Conservation (phyloP, 139 green algal genomes). For the Chlorella sp. region DNA sequence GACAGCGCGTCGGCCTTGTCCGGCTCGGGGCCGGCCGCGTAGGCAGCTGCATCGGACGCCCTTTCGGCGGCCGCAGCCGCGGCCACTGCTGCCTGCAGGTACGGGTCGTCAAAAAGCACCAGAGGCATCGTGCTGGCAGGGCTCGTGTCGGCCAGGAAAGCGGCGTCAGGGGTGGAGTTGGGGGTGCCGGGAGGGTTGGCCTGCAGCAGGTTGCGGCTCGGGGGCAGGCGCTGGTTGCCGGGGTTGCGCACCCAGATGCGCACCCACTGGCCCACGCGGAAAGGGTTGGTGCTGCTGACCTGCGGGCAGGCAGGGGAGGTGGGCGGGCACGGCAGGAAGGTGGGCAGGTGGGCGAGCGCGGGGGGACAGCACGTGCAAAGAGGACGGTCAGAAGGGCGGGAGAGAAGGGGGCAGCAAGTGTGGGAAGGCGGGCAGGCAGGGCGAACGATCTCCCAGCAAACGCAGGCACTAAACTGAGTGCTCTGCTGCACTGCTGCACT, state of each 20-base stretch:
- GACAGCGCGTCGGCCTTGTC: not conserved
- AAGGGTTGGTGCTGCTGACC: conserved; percentile 11
- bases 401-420: not conserved
- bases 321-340: not conserved
- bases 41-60: not conserved
- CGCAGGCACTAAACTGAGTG: not conserved
- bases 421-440: no score
- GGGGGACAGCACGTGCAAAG: not conserved
- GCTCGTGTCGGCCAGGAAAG: not conserved
- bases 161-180: not conserved
- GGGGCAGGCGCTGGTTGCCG: conserved; percentile 16
- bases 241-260: conserved; percentile 16
- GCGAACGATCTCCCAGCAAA: no score
- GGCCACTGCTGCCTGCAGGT: conserved; percentile 11
- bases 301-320: not conserved
- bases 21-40: not conserved
- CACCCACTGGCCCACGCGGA: conserved; percentile 30
- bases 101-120: not conserved
- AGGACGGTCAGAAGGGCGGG: no score
- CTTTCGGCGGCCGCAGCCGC: not conserved
- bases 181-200: not conserved
- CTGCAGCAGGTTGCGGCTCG: not conserved
- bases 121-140: not conserved
- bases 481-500: not conserved
- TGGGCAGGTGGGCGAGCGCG: not conserved